Base-by-base conservation (phyloP, 257 asterid genomes). In the Solanum virginianum region DNA sequence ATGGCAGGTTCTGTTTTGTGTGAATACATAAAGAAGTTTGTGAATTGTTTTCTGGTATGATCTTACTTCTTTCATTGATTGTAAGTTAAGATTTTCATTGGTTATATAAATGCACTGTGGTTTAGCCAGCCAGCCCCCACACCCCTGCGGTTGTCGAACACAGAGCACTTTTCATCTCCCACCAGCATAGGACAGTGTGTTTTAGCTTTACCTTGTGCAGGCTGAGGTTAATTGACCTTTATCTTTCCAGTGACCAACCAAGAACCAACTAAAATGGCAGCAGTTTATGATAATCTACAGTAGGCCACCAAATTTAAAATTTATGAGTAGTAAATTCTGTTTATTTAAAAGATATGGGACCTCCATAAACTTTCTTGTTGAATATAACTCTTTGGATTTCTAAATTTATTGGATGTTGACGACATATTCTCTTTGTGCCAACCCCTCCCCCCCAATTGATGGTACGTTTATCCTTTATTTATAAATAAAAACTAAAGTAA, bases 1-100 rank as follows among this genome's bases (percentile, higher is more conserved):
- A 72, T 65, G 41, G 36, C 60, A 69, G 80, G 80, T 36, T 84
- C 84, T 85, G 62, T 82, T 86, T 85, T 36, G 85, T 83, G 43
- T 32, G 83, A 68, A 59, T 36, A 77, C 75, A 79, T 63, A 85
- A 68, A 53, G 26, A 53, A 79, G 12, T 55, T 53, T 79, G 83
- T 53, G 83, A 26, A 29, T 26, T 79, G 65, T 79, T 79, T 79
- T 79, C 47, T 53, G 65, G 63, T 17, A 15, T 77, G 10, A 51
- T 51, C 43, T 51, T 24, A 51, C 17, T 51, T 77, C 29, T 53
- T 79, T 79, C 82, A 26, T 9, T 53, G 29, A 24, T 16, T 8
- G 22, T 2, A 16, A 36, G 22, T 68, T 66, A 10, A 29, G 18
- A 68, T 49, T 36, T 14, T 14, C 41, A 22, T 26, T 49, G 39